Conservation (phyloP, 305 asterid species). For the Fraxinus sp. region DNA sequence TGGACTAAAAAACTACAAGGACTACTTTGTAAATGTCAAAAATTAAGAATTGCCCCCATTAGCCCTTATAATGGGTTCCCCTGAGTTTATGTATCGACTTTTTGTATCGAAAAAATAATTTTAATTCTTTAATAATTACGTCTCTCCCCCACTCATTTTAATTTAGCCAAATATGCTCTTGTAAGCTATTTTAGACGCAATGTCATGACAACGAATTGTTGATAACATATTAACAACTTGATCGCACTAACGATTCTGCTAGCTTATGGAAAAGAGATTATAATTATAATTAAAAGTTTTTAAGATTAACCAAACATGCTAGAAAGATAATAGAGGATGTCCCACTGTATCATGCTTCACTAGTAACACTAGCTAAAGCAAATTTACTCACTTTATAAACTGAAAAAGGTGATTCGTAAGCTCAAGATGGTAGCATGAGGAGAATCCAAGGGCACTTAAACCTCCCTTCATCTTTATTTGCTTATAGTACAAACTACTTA, state of each 20-base stretch:
- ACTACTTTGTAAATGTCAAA: too few relatives aligned
- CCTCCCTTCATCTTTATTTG: background rate
- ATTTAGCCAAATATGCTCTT: background rate
- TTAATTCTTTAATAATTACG: background rate
- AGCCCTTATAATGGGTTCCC: too few relatives aligned
- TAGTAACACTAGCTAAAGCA: background rate
- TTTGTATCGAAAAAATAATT: background rate
- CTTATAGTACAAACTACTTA: background rate
- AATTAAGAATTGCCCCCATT: too few relatives aligned
- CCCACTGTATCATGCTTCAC: background rate
- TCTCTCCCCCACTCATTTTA: background rate
- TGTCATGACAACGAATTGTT: background rate
- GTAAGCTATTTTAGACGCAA: background rate
- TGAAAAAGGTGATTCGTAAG: background rate
- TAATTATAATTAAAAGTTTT: background rate
- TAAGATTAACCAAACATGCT: background rate
- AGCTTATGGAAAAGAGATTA: background rate
- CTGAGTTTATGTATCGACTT: background rate
- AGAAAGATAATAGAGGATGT: background rate
- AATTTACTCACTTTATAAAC: background rate
- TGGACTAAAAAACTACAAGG: too few relatives aligned
- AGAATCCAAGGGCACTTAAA: background rate
- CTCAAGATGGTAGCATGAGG: background rate
- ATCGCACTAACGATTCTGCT: background rate
- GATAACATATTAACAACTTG: background rate